Evolutionary conservation across 1,284 basidiomycete species (phyloP).

Genomic region (Melanopsichium pennsylvanicum): DNA sequence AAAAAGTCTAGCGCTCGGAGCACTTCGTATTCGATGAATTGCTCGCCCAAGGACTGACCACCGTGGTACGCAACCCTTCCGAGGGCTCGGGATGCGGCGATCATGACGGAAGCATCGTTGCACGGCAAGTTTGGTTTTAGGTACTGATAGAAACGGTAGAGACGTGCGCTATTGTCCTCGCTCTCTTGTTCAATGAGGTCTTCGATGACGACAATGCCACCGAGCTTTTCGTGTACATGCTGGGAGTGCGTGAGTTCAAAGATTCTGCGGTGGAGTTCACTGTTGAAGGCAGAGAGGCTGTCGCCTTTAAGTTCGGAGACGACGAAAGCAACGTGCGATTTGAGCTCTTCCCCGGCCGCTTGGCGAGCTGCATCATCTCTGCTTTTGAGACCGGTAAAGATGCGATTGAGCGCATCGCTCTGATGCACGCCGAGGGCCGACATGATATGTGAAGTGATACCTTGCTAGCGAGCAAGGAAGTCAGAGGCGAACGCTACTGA

Average conservation of each 20-base stretch:
- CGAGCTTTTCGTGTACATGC: conserved; percentile 77
- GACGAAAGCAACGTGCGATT: conserved; percentile 52
- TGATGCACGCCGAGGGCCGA: conserved; percentile 41
- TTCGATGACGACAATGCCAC: conserved; percentile 80
- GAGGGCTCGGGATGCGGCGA: conserved; percentile 83
- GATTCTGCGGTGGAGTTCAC: conserved; percentile 75
- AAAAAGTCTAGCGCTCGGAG: conserved; percentile 80
- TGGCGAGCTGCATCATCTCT: conserved; percentile 48
- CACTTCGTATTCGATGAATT: conserved; percentile 85
- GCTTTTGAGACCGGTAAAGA: conserved; percentile 59
- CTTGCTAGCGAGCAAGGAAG: neutral
- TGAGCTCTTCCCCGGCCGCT: conserved; percentile 59
- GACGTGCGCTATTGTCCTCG: conserved; percentile 70
- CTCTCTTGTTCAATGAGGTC: conserved; percentile 45
- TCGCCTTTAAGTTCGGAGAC: conserved; percentile 61
- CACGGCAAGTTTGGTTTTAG: conserved; percentile 84
- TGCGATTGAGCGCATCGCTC: conserved; percentile 57
- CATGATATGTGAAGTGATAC: conserved; percentile 14
- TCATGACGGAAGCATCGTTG: conserved; percentile 84
- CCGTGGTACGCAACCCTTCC: conserved; percentile 82
- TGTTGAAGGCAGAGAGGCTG: conserved; percentile 59
- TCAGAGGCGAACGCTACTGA: conserved; percentile 6
- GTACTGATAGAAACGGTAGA: conserved; percentile 89
- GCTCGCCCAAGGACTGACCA: conserved; percentile 81
- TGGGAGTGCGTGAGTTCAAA: conserved; percentile 84